phyloP scores from a whole-genome alignment of 441 rosid genomes.

The Euphorbia celastroides region DNA sequence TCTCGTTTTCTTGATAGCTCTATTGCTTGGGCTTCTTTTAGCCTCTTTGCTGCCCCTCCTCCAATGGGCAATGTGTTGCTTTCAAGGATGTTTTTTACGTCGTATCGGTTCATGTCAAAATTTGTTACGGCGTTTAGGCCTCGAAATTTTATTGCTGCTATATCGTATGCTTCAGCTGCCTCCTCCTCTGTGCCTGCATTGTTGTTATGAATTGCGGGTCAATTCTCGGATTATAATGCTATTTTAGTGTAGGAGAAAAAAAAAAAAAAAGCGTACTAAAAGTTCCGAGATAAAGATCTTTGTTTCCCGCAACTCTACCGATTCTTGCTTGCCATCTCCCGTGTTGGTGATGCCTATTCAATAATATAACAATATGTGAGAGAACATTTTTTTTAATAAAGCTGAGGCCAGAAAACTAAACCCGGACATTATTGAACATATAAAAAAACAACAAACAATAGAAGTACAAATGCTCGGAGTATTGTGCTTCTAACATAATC shows the following conservation, averaged over 20 bases:
- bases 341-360: constrained; percentile 85
- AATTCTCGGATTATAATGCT: too few species aligned
- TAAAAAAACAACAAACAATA: too few species aligned
- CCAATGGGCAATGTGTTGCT: constrained; percentile 84
- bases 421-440: too few species aligned
- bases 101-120: constrained; percentile 87
- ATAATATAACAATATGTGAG: too few species aligned
- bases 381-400: too few species aligned
- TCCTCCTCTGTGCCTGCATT: constrained; percentile 87
- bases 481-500: too few species aligned
- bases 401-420: too few species aligned
- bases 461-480: too few species aligned
- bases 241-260: neutral
- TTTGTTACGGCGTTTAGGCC: constrained; percentile 92
- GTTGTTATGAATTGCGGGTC: too few species aligned
- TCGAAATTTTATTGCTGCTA: constrained; percentile 90
- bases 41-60: constrained; percentile 70
- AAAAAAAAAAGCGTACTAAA: constrained; percentile 43
- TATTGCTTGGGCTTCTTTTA: constrained; percentile 64
- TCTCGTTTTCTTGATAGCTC: constrained; percentile 80
- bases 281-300: constrained; percentile 94
- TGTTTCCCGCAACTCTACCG: constrained; percentile 97
- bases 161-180: constrained; percentile 97
- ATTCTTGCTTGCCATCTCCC: constrained; percentile 99
- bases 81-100: constrained; percentile 77